Conservation (phyloP, 169 alveolate genomes). For the Eimeria maxima region DNA sequence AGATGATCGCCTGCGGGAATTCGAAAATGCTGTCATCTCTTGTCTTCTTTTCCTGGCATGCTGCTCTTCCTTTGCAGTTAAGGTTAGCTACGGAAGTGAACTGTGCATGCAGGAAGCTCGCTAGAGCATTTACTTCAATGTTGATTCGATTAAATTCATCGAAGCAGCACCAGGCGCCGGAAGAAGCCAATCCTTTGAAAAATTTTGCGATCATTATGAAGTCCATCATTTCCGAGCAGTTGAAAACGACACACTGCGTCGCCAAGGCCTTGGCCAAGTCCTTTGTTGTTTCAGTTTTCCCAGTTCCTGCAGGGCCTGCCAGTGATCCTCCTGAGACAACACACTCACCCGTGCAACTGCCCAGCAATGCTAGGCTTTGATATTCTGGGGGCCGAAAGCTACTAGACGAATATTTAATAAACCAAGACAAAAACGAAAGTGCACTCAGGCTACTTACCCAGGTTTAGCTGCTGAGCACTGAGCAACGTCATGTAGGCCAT, state of each 20-base stretch:
- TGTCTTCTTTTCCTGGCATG: background rate
- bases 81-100: background rate
- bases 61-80: background rate
- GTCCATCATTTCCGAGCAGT: slow-evolving; percentile 98
- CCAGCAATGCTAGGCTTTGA: background rate
- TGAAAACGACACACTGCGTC: slow-evolving; percentile 97
- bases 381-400: too few relatives aligned
- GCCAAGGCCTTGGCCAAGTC: slow-evolving; percentile 98
- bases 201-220: slow-evolving; percentile 97
- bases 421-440: background rate
- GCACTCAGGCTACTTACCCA: slow-evolving; percentile 88
- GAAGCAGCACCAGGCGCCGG: slow-evolving; percentile 98
- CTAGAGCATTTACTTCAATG: slow-evolving; percentile 92
- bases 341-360: background rate
- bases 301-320: slow-evolving; percentile 99
- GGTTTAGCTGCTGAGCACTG: slow-evolving; percentile 95
- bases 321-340: slow-evolving; percentile 92
- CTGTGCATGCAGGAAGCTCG: background rate
- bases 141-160: slow-evolving; percentile 98
- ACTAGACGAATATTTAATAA: background rate
- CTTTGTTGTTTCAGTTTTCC: slow-evolving; percentile 98
- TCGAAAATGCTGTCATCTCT: background rate
- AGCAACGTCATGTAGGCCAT: slow-evolving; percentile 97
- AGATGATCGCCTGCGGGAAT: background rate
- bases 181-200: slow-evolving; percentile 97